These are phyloP conservation scores for Aschersonia sp. DNA, from an alignment of 2,329 filamentous ascomycete genomes.

Conservation along the genomic window DNA sequence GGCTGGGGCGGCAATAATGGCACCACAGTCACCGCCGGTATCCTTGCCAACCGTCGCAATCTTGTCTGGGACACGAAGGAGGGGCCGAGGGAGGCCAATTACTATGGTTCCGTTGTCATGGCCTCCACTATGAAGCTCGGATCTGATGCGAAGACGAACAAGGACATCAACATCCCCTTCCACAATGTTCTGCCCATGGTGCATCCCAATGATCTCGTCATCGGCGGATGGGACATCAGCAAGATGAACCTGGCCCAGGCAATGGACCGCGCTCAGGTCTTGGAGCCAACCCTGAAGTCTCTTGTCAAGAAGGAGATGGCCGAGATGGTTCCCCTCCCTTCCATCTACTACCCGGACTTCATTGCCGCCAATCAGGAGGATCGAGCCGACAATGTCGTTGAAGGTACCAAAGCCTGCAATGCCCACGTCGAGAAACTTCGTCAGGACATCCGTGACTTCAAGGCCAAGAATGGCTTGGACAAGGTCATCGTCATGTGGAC, in stretches of 20 bases:
- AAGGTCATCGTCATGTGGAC: slow-evolving; percentile 98
- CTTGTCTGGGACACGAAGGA: slow-evolving; percentile 91
- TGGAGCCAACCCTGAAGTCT: slow-evolving; percentile 87
- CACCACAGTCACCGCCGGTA: slow-evolving; percentile 89
- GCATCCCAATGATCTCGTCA: slow-evolving; percentile 86
- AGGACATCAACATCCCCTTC: slow-evolving; percentile 94
- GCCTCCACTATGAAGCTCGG: slow-evolving; percentile 94
- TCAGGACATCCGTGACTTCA: slow-evolving; percentile 90
- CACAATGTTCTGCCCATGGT: slow-evolving; percentile 90
- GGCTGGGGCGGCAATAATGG: slow-evolving; percentile 98
- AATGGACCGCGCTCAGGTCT: slow-evolving; percentile 90
- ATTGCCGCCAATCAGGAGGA: slow-evolving; percentile 98
- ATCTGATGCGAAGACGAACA: slow-evolving; percentile 64
- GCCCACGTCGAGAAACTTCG: slow-evolving; percentile 89
- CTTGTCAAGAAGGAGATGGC: slow-evolving; percentile 89
- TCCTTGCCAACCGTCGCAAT: slow-evolving; percentile 82
- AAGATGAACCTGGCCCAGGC: slow-evolving; percentile 73
- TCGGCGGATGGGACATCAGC: slow-evolving; percentile 98
- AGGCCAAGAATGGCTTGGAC: slow-evolving; percentile 68
- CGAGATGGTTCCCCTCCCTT: slow-evolving; percentile 74
- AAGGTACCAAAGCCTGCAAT: slow-evolving; percentile 69
- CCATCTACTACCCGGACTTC: slow-evolving; percentile 98
- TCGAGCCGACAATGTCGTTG: slow-evolving; percentile 79
- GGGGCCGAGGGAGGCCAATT: slow-evolving; percentile 74
- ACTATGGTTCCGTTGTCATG: slow-evolving; percentile 98